Evolutionary conservation across 2,329 filamentous ascomycete species (phyloP).

Genomic region (Talaromyces albobiverticillius): DNA sequence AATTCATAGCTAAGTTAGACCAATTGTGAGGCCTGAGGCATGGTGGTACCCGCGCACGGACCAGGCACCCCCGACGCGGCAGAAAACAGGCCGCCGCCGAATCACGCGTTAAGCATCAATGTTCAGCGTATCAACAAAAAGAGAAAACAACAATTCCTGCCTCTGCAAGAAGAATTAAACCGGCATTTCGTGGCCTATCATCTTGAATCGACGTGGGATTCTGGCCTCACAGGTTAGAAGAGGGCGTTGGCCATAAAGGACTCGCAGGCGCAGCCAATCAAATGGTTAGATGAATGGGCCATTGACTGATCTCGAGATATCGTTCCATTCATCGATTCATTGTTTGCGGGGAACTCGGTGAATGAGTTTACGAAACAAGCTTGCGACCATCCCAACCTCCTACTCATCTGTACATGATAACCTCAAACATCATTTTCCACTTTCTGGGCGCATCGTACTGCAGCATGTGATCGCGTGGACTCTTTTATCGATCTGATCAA

Average conservation of each 20-base stretch:
- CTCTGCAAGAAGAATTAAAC: too few species aligned
- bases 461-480: neutral
- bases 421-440: too few species aligned
- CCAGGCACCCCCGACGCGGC: slow-evolving; percentile 5
- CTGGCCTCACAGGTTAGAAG: too few species aligned
- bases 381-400: neutral
- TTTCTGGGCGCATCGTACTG: too few species aligned
- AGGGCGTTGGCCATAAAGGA: too few species aligned
- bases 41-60: too few species aligned
- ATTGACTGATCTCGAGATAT: too few species aligned
- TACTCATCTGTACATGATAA: neutral
- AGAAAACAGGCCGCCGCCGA: slow-evolving; percentile 8
- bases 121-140: neutral
- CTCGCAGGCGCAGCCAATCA: slow-evolving; percentile 12
- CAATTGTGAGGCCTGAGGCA: too few species aligned
- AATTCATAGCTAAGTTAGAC: too few species aligned
- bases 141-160: neutral
- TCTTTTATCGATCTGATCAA: neutral
- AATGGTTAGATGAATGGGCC: neutral
- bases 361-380: too few species aligned
- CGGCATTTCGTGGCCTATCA: too few species aligned
- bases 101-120: neutral
- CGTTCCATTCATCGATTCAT: neutral
- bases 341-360: neutral
- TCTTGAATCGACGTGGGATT: too few species aligned